Base-by-base conservation (phyloP, 129 eudicot species). In the Cynara cardunculus region DNA sequence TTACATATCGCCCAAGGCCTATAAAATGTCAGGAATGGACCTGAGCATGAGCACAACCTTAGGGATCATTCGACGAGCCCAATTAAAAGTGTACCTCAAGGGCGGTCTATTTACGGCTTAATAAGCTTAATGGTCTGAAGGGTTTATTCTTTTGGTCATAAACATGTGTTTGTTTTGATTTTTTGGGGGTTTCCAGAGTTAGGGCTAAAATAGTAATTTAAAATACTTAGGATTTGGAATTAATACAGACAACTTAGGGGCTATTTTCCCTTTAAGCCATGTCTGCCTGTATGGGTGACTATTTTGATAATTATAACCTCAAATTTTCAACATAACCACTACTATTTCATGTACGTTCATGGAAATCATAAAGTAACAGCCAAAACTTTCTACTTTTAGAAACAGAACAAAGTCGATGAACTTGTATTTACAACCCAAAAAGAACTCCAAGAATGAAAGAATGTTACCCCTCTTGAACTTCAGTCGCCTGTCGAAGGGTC, bases 361-460 rank as follows among this genome's bases (percentile, higher is more conserved):
- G n/a, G n/a, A n/a, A n/a, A n/a, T n/a, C n/a, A n/a, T n/a, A n/a
- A n/a, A n/a, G n/a, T n/a, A n/a, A n/a, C n/a, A n/a, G n/a, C 32
- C 81, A 75, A 84, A 80, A 84, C 61, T 56, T 69, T 84, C 78
- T 74, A 80, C 69, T 80, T 84, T 12, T 34, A 39, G 41, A 80
- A 69, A 56, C 78, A 21, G 13, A 69, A 84, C 76, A 74, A 69
- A 80, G 77, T 64, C 31, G 26, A 65, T 44, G 41, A 73, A 75
- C 73, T 69, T 44, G 13, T 84, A 78, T 81, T 64, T 84, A 84
- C 85, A 83, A 72, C 70, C 34, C 3, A 59, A 78, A 81, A 80
- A 69, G 68, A 2, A 84, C 76, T 46, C 77, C 85, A 89, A 84
- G 88, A 89, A 92, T 89, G 81, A 89, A 88, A 85, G 86, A 89